phyloP scores from a whole-genome alignment of 164 flowering plant genomes.

The Vitis amurensis region DNA sequence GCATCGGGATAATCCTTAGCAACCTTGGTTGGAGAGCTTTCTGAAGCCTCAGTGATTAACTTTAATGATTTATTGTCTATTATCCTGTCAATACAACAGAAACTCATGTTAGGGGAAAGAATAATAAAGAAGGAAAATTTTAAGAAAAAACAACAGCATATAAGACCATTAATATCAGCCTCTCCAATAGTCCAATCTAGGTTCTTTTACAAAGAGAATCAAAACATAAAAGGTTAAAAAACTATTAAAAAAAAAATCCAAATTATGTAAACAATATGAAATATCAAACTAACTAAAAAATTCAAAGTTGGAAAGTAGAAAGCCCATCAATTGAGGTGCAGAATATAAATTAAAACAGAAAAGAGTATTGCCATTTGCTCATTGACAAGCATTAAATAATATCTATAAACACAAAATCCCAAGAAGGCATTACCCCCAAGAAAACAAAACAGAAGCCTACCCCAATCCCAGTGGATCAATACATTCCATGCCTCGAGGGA shows the following conservation, averaged over 20 bases:
- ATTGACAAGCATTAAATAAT: background rate
- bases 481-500: slow-evolving; percentile 95
- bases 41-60: slow-evolving; percentile 75
- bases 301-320: background rate
- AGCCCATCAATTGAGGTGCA: background rate
- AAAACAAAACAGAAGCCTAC: slow-evolving; percentile 37
- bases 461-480: slow-evolving; percentile 97
- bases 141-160: too few relatives aligned
- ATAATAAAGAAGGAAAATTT: background rate
- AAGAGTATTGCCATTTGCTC: too few relatives aligned
- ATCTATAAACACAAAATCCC: background rate
- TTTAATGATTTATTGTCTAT: slow-evolving; percentile 81
- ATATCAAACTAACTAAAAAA: background rate
- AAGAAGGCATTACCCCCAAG: background rate
- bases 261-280: background rate
- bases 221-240: background rate
- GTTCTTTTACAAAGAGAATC: background rate
- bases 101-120: slow-evolving; percentile 4
- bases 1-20: slow-evolving; percentile 59
- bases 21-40: slow-evolving; percentile 56
- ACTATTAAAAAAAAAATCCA: too few relatives aligned
- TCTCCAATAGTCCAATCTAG: background rate
- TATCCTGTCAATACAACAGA: slow-evolving; percentile 52
- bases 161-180: background rate
- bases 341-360: too few relatives aligned